Conservation (phyloP, 108 stramenopile genomes). For the Skeletonema potamos region DNA sequence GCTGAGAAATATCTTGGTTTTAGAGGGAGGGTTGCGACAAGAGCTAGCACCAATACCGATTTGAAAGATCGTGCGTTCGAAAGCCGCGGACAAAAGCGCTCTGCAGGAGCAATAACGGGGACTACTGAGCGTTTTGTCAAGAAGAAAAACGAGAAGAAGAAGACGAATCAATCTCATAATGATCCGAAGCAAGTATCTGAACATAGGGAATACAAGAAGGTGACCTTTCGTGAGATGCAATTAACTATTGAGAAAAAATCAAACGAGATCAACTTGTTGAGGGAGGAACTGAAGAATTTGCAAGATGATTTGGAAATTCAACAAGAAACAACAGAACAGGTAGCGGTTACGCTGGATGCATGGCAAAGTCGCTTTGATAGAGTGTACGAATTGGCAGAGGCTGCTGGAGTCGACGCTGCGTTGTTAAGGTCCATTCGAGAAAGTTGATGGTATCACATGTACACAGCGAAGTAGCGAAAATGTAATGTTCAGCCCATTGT, state of each 20-base stretch:
- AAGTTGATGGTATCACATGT: no score
- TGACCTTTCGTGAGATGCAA: no score
- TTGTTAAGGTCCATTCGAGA: neutral
- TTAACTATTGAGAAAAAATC: no score
- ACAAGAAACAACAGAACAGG: neutral
- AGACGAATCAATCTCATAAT: no score
- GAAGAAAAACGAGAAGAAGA: conserved; percentile 1
- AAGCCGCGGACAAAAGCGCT: neutral
- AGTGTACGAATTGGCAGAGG: neutral
- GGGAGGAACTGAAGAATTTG: neutral
- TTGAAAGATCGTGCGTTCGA: no score
- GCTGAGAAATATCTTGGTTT: conserved; percentile 21
- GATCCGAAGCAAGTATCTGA: no score
- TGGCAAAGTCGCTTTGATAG: neutral
- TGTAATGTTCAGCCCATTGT: no score
- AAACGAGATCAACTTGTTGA: neutral
- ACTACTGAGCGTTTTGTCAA: neutral
- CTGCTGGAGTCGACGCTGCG: neutral
- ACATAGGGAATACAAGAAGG: no score
- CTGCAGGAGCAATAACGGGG: neutral
- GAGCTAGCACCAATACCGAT: neutral
- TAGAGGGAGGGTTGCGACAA: conserved; percentile 5
- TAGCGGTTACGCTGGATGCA: neutral
- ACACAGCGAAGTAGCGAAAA: no score
- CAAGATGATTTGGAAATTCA: neutral